phyloP scores from a whole-genome alignment of 208 protist genomes.

The Crithidia bombi region DNA sequence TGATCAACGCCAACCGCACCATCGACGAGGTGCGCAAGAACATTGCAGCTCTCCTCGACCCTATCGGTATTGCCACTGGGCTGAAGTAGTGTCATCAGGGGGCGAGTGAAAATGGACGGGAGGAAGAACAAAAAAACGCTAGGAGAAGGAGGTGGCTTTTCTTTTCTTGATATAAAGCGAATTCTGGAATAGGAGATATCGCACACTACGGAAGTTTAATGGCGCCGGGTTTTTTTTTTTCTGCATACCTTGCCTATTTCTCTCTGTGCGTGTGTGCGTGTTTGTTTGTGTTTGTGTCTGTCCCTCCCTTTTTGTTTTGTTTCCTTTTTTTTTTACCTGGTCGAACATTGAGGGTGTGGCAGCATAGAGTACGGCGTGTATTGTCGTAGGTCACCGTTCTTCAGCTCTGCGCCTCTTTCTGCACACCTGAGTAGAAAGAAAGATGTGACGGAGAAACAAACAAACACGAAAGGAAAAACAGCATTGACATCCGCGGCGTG shows the following conservation, averaged over 20 bases:
- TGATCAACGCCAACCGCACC: conserved; percentile 76
- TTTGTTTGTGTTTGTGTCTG: not conserved
- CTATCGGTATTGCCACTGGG: conserved; percentile 63
- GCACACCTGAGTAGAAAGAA: too few relatives aligned
- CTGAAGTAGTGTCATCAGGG: conserved; percentile 55
- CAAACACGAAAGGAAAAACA: too few relatives aligned
- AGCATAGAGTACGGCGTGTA: too few relatives aligned
- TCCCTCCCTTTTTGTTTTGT: not conserved
- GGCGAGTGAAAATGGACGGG: not conserved
- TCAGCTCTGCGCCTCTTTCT: too few relatives aligned
- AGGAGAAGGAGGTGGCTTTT: too few relatives aligned
- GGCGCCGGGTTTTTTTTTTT: not conserved
- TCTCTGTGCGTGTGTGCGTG: not conserved
- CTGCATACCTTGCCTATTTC: not conserved
- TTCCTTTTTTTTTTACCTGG: not conserved
- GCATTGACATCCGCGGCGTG: too few relatives aligned
- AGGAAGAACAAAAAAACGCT: conserved; percentile 5
- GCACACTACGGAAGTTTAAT: not conserved
- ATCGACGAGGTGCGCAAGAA: conserved; percentile 71
- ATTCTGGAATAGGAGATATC: conserved; percentile 1
- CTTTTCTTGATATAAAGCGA: too few relatives aligned
- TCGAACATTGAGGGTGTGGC: too few relatives aligned
- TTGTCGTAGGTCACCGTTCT: too few relatives aligned
- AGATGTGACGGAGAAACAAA: too few relatives aligned
- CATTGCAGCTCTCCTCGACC: conserved; percentile 71